Base-by-base conservation (phyloP, 495 filamentous ascomycete species). In the Aspergillus sparsus region DNA sequence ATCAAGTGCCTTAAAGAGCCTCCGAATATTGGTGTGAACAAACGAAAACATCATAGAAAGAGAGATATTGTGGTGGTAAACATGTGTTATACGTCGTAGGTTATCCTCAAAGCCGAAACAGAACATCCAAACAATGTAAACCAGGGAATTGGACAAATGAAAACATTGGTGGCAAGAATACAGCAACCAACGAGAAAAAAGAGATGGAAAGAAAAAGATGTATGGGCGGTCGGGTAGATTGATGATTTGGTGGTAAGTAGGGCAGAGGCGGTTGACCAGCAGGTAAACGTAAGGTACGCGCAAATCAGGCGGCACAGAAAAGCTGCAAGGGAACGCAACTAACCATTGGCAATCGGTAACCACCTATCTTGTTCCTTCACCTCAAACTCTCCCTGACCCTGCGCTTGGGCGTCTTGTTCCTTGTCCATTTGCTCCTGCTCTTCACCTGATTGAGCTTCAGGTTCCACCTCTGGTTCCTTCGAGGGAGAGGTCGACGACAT, bases 281-380 rank as follows among this genome's bases (percentile, higher is more conserved):
- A 76, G 75, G 42, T 74, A 76, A 74, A 76, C 65, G 77, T 69
- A 77, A 78, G 77, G 77, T 72, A 82, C 80, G 81, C 74, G 78
- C 80, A 83, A 83, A 83, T 82, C 76, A 81, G 70, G 76, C 71
- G 71, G 74, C 21, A 74, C 67, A 72, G 71, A 73, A 75, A 66
- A 76, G 69, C 76, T 80, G 80, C 78, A 81, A 72, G 77, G 74
- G 73, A 74, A 76, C 76, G 71, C 74, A 76, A 92, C 90, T 85
- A 86, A 98, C 94, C 94, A 93, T 98, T 98, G 80, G 94, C 94
- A 86, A 98, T 98, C 78, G 94, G 94, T 76, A 98, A 87, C 94
- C 94, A 98, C 83, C 94, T 82, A 80, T 98, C 94, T 77, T 98
- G 94, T 77, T 98, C 94, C 82, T 98, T 98, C 77, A 98, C 95